A percentile compares a stretch with the other conserved stretches of the same genome.
phyloP scores from a whole-genome alignment of 2,329 filamentous ascomycete species.

The Ceratocystis smalleyi region DNA sequence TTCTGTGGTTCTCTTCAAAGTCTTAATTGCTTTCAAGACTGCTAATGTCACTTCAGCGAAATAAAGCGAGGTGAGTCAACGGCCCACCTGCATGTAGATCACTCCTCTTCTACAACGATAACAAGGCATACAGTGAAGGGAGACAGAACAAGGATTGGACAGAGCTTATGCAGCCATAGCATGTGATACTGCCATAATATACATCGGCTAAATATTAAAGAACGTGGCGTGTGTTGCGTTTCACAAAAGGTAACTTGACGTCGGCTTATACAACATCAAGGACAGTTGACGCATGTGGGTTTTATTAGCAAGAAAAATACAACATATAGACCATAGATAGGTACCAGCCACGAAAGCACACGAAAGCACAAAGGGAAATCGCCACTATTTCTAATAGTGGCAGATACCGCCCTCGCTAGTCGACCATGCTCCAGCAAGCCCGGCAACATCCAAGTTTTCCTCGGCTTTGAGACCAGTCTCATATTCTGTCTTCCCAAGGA shows the following conservation, averaged over 20 bases:
- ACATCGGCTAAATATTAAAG: not conserved
- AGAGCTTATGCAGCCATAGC: not conserved
- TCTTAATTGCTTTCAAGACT: too few relatives aligned
- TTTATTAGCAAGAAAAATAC: not conserved
- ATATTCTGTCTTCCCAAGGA: conserved; percentile 37
- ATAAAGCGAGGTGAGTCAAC: too few relatives aligned
- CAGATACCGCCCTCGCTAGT: conserved; percentile 61
- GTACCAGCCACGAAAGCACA: not conserved
- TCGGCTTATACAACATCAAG: not conserved
- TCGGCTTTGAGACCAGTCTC: conserved; percentile 25
- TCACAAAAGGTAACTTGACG: not conserved
- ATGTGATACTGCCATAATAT: not conserved
- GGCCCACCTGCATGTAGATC: too few relatives aligned
- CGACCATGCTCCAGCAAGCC: conserved; percentile 75
- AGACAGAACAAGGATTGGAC: not conserved
- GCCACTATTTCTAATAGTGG: conserved; percentile 28
- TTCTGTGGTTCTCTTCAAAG: too few relatives aligned
- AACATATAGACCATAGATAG: not conserved
- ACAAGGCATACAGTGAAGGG: not conserved
- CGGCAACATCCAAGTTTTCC: conserved; percentile 38
- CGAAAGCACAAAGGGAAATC: not conserved
- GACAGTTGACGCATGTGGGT: not conserved
- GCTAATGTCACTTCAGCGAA: too few relatives aligned
- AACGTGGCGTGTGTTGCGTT: not conserved
- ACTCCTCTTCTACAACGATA: too few relatives aligned